A percentile compares a stretch with the other conserved stretches of the same genome.
Evolutionary conservation across 163 green algal species (phyloP).

Genomic region (Trebouxia gelatinosa): DNA sequence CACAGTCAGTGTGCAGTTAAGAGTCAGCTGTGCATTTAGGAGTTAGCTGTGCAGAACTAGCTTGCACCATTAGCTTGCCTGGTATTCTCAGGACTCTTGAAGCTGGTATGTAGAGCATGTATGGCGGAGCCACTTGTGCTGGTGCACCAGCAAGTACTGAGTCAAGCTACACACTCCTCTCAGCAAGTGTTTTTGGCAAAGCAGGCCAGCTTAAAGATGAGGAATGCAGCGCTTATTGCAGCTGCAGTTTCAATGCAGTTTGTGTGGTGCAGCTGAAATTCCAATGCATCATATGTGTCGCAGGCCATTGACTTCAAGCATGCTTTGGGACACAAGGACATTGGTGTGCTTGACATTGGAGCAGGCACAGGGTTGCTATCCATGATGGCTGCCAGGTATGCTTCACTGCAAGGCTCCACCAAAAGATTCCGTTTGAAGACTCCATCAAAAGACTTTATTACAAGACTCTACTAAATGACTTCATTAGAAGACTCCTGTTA

Average conservation of each 20-base stretch:
- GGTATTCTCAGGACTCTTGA: too few relatives aligned
- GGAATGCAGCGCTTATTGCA: background rate
- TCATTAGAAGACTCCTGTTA: too few relatives aligned
- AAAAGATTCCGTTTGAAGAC: slow-evolving; percentile 6
- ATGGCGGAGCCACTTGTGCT: too few relatives aligned
- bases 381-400: slow-evolving; percentile 73
- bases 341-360: slow-evolving; percentile 70
- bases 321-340: slow-evolving; percentile 6
- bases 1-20: too few relatives aligned
- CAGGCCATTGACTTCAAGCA: slow-evolving; percentile 28
- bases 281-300: too few relatives aligned
- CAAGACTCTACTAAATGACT: too few relatives aligned
- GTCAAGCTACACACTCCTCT: background rate
- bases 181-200: background rate
- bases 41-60: too few relatives aligned
- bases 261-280: background rate
- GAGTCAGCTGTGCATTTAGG: too few relatives aligned
- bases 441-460: too few relatives aligned
- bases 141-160: background rate
- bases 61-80: too few relatives aligned
- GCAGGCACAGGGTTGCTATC: slow-evolving; percentile 70
- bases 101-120: too few relatives aligned
- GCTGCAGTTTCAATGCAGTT: background rate
- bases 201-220: background rate
- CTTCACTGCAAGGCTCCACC: too few relatives aligned